Conservation (phyloP, 306 rosid genomes). For the Dalbergia cultrata region DNA sequence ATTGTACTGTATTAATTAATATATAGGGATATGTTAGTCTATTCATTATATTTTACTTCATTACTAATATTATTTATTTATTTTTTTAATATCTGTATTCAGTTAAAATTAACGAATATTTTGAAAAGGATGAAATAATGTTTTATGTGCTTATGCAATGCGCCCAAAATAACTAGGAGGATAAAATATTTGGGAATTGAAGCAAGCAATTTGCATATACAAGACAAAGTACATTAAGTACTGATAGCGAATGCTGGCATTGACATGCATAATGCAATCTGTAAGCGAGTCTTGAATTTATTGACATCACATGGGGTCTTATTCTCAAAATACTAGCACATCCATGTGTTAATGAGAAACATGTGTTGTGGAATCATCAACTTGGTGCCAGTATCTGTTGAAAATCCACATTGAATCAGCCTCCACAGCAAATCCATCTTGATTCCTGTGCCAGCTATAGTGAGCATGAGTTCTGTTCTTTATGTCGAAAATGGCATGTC, state of each 20-base stretch:
- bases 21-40: too few species aligned
- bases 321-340: not conserved
- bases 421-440: constrained; percentile 75
- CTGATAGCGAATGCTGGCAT: not conserved
- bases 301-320: constrained; percentile 28
- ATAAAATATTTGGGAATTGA: not conserved
- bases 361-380: constrained; percentile 63
- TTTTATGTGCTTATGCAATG: too few species aligned
- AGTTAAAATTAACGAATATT: too few species aligned
- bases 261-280: not conserved
- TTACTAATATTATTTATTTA: too few species aligned
- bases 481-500: constrained; percentile 80
- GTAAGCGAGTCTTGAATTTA: constrained; percentile 1
- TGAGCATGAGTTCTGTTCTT: constrained; percentile 87
- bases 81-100: too few species aligned
- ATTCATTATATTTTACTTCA: too few species aligned
- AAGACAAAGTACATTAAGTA: not conserved
- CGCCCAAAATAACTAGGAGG: too few species aligned
- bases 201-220: not conserved
- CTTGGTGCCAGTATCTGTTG: constrained; percentile 69
- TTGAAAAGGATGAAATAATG: too few species aligned
- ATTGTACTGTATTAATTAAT: too few species aligned
- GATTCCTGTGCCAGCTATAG: constrained; percentile 81
- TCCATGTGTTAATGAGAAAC: not conserved
- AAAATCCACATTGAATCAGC: constrained; percentile 79